A percentile compares a stretch with the other conserved stretches of the same genome.
These are phyloP conservation scores for Candida wancherniae DNA, from an alignment of 805 yeast genomes.

Conservation along the genomic window DNA sequence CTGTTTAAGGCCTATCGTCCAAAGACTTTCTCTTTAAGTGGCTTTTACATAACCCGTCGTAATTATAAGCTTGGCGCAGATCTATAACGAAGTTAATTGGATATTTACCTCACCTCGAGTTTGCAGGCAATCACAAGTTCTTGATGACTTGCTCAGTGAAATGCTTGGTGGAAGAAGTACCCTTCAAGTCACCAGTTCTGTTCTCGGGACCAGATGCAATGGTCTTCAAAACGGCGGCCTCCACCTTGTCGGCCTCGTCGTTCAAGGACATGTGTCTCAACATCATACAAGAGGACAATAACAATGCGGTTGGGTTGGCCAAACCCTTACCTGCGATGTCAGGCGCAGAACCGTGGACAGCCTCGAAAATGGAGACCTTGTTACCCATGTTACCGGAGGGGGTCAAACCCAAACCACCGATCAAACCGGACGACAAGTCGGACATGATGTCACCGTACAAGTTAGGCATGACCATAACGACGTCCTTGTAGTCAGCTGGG, in stretches of 20 bases:
- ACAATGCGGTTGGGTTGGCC: slow-evolving; percentile 97
- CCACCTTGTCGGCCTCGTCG: slow-evolving; percentile 77
- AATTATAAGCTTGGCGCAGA: too few relatives aligned
- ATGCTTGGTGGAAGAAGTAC: slow-evolving; percentile 81
- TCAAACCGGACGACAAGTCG: slow-evolving; percentile 94
- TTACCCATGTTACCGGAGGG: slow-evolving; percentile 99
- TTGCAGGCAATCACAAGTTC: slow-evolving; percentile 45
- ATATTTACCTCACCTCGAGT: slow-evolving; percentile 9
- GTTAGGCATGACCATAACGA: slow-evolving; percentile 98
- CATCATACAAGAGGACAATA: slow-evolving; percentile 97
- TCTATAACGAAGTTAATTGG: too few relatives aligned
- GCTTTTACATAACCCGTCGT: too few relatives aligned
- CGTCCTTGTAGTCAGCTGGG: slow-evolving; percentile 80
- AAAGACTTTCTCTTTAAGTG: too few relatives aligned
- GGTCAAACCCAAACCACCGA: slow-evolving; percentile 98
- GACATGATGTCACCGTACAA: slow-evolving; percentile 99
- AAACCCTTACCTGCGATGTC: slow-evolving; percentile 98
- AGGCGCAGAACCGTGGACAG: slow-evolving; percentile 99
- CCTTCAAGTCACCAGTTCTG: slow-evolving; percentile 96
- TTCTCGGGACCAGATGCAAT: slow-evolving; percentile 94
- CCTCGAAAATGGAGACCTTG: slow-evolving; percentile 96
- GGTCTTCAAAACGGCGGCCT: slow-evolving; percentile 79
- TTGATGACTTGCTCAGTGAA: slow-evolving; percentile 89
- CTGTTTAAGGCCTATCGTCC: too few relatives aligned
- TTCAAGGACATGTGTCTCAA: slow-evolving; percentile 95